Conservation (phyloP, 176 grass and related monocot species). For the Thinopyrum elongatum region DNA sequence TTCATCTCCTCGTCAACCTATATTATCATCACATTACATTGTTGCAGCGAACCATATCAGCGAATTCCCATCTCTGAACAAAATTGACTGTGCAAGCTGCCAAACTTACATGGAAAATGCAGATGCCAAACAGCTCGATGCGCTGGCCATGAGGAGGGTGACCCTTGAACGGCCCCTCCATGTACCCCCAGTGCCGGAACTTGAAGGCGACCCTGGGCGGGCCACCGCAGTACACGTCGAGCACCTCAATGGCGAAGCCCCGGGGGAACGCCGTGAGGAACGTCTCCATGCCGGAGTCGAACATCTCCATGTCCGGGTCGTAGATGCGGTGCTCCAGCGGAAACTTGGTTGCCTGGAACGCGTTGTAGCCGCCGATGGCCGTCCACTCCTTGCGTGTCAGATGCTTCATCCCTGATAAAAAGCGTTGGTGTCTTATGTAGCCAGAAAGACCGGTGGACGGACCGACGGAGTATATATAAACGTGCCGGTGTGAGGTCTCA, state of each 20-base stretch:
- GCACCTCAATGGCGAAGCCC: conserved; percentile 66
- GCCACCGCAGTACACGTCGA: conserved; percentile 52
- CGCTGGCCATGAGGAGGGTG: conserved; percentile 50
- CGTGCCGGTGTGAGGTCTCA: neutral
- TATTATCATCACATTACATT: no score
- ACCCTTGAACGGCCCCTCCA: conserved; percentile 69
- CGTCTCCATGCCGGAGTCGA: conserved; percentile 29
- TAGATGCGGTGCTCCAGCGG: conserved; percentile 61
- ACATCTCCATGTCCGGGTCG: conserved; percentile 52
- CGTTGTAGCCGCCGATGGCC: conserved; percentile 64
- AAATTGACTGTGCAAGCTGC: neutral
- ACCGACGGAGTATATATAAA: no score
- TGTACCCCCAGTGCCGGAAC: conserved; percentile 84
- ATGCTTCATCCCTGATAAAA: conserved; percentile 13
- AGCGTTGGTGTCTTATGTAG: no score
- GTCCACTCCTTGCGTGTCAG: conserved; percentile 28
- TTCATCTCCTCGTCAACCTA: conserved; percentile 53
- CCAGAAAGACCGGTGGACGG: no score
- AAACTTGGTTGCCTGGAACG: conserved; percentile 48
- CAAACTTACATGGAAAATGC: conserved; percentile 69
- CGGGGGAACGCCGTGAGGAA: conserved; percentile 57
- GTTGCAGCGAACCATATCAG: neutral
- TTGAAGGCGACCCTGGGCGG: conserved; percentile 58
- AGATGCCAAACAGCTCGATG: conserved; percentile 45
- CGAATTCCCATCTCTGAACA: neutral